Base-by-base conservation (phyloP, 1,284 basidiomycete species). In the Golubevia sp. region DNA sequence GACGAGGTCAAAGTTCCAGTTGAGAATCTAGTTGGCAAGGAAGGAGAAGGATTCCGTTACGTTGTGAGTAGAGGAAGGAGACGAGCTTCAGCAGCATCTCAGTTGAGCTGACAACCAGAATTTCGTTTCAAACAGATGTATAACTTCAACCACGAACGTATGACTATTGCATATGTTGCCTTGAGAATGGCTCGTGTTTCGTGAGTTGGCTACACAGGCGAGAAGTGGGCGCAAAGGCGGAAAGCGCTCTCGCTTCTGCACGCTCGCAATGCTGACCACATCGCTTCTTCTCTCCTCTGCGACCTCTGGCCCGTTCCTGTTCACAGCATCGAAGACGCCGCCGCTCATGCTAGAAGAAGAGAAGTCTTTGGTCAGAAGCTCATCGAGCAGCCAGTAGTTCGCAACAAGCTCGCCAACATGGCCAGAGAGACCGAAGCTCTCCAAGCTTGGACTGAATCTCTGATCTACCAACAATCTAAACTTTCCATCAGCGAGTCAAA, bases 1-100 rank as follows among this genome's bases (percentile, higher is more conserved):
- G 84, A 85, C 52, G 73, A 82, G 48, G 75, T 76, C 30, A 67
- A 70, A 55, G 79, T 85, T 0, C 83, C 84, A 1, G 77, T 77
- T 8, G 78, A 79, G 44, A 84, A 85, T 63, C 59, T 84, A 13
- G 73, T 85, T 54, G 84, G 84, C 26, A 69, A 80, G 62, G 72
- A 76, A 24, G 70, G 72, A 11, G 66, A 74, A 11, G 75, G 71
- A 0, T 63, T 77, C 11, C 30, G 30, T 34, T 34, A 34, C 11
- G 30, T 34, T 34, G 30, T 34, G 30, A 34, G 30, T 34, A 11
- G 11, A 11, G n/a, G n/a, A n/a, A n/a, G n/a, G n/a, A n/a, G n/a
- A n/a, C n/a, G n/a, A n/a, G n/a, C n/a, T n/a, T n/a, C n/a, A n/a
- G n/a, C n/a, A n/a, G n/a, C n/a, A n/a, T n/a, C n/a, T n/a, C n/a